Base-by-base conservation (phyloP, 2,329 filamentous ascomycete genomes). In the Neonectria ditissima region DNA sequence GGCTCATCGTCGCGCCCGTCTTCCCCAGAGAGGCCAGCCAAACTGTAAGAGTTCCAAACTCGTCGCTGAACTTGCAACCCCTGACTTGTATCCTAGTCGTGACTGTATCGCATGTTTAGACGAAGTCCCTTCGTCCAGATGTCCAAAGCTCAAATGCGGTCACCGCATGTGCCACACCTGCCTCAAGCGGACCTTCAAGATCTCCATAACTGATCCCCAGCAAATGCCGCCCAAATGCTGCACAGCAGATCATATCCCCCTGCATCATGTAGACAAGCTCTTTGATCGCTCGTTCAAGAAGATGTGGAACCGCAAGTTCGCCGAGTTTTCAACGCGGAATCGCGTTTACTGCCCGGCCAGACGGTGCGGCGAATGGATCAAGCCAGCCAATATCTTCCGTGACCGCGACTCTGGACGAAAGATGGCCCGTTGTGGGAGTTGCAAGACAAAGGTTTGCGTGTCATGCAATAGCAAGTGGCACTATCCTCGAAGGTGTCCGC, bases 191-290 rank as follows among this genome's bases (percentile, higher is more conserved):
- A 85, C 88, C 61, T 97, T 97, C 79, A 88, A 85, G 57, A 84
- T 93, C 65, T 96, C 93, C 11, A 83, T 94, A 65, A 89, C 85
- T 44, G 92, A 97, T 75, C 89, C 92, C 1, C 86, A 89, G 64
- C 89, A 93, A 69, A 97, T 97, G 92, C 93, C 94, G 18, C 94
- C 94, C 0, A 87, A 85, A 74, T 97, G 93, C 78, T 97, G 93
- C 78, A 91, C 87, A 3, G 73, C 85, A 20, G 87, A 93, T 13
- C 86, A 88, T 69, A 97, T 97, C 62, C 88, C 91, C 0, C 80
- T 94, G 7, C 89, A 89, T 69, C 89, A 93, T 75, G 93, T 95
- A 28, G 91, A 95, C 13, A 84, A 84, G 24, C 81, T 96, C 8
- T 94, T 97, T 73, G 87, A 92, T 73, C 75, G 83, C 61, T 83